phyloP scores from a whole-genome alignment of 768 basidiomycete genomes.

The Phanerochaete carnosa region DNA sequence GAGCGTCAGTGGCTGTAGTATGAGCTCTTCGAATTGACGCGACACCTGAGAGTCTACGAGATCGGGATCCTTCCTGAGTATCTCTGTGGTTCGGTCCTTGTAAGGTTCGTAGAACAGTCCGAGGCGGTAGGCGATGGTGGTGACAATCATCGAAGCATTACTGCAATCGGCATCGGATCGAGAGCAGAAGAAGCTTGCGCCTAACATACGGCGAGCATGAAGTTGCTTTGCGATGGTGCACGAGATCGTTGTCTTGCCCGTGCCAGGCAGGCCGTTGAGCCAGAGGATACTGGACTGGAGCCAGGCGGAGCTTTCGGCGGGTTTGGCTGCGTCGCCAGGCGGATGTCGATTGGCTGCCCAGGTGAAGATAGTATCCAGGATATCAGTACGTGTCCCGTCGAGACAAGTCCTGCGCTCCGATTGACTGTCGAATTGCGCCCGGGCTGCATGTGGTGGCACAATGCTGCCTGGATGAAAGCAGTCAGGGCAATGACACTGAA shows the following conservation, averaged over 20 bases:
- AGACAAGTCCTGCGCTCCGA: background rate
- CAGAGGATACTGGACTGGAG: background rate
- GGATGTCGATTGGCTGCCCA: background rate
- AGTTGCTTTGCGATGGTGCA: background rate
- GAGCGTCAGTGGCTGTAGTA: background rate
- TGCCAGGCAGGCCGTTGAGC: background rate
- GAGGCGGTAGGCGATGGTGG: background rate
- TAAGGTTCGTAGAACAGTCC: background rate
- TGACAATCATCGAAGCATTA: background rate
- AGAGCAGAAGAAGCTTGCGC: background rate
- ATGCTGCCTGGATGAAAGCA: no score
- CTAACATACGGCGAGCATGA: background rate
- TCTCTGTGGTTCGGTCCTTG: background rate
- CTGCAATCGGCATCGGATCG: background rate
- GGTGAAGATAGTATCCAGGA: background rate
- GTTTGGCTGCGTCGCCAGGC: background rate
- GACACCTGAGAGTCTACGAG: background rate
- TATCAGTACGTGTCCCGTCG: background rate
- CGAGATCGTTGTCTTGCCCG: background rate
- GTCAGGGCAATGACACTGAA: no score
- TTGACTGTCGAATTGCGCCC: no score
- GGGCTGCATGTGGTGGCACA: no score
- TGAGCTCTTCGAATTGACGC: background rate
- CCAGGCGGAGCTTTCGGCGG: background rate
- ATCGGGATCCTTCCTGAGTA: background rate